phyloP scores from a whole-genome alignment of 306 rosid genomes.

The Cicer judaicum region DNA sequence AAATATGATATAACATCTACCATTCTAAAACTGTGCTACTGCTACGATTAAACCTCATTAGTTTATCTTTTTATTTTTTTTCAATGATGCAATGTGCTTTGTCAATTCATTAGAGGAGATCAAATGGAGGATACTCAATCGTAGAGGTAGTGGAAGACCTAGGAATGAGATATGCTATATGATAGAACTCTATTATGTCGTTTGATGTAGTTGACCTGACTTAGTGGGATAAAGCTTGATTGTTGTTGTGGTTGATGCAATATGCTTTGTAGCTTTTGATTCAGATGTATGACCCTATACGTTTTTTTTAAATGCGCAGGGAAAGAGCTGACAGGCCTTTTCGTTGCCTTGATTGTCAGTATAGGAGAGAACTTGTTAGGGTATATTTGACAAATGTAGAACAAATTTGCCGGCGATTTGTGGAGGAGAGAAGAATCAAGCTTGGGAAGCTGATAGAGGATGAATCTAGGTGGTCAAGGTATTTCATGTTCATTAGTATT shows the following conservation, averaged over 20 bases:
- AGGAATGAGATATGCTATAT: no score
- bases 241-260: no score
- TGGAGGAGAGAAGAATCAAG: conserved; percentile 94
- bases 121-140: no score
- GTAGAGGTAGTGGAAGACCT: no score
- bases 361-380: conserved; percentile 99
- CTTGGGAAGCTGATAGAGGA: conserved; percentile 91
- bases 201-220: no score
- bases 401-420: conserved; percentile 96
- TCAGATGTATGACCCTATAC: conserved; percentile 31
- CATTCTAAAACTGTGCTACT: conserved; percentile 17
- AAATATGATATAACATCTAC: not conserved
- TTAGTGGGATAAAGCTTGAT: no score
- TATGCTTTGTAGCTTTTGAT: conserved; percentile 31
- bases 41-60: not conserved
- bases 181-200: no score
- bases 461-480: conserved; percentile 99
- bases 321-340: conserved; percentile 96
- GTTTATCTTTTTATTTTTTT: not conserved
- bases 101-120: no score
- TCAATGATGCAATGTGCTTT: conserved; percentile 5
- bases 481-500: conserved; percentile 40
- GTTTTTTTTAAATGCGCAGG: conserved; percentile 54
- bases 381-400: conserved; percentile 97
- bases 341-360: conserved; percentile 97